Base-by-base conservation (phyloP, 2,329 filamentous ascomycete genomes). In the Hypoxylon sp. region DNA sequence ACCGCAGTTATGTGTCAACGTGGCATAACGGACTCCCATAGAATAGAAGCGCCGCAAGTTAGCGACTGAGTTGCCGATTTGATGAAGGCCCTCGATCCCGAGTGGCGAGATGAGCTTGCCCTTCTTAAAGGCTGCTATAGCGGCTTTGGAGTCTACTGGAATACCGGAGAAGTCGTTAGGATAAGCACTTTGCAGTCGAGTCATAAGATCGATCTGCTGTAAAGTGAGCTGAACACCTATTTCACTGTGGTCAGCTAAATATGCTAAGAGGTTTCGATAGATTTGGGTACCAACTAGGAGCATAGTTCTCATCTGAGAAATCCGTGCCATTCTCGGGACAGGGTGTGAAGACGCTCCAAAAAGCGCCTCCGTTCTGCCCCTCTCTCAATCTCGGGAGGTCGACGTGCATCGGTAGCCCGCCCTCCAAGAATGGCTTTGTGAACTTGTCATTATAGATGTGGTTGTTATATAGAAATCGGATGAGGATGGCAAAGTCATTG, bases 1-100 rank as follows among this genome's bases (percentile, higher is more conserved):
- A 79, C 97, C 93, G 80, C 94, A 98, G 79, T 97, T 97, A 83
- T 97, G 95, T 1, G 93, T 97, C 14, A 98, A 82, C 0, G 94
- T 98, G 17, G 91, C 90, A 75, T 98, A 98, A 53, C 93, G 90
- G 4, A 94, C 94, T 1, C 95, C 95, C 2, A 97, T 84, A 2
- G 86, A 83, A 78, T 96, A 84, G 79, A 91, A 97, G 23, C 88
- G 84, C 5, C 95, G 89, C 9, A 98, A 83, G 60, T 90, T 94
- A 43, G 91, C 86, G 23, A 90, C 83, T 0, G 90, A 92, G 80
- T 98, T 97, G 64, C 93, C 94, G 73, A 98, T 97, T 75, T 97
- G 95, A 77, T 98, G 95, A 6, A 98, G 86, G 2, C 95, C 95
- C 81, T 97, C 94, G 57, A 97, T 89, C 2, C 91, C 93, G 3